Conservation (phyloP, 2,329 filamentous ascomycete genomes). For the Alternaria triticimaculans region DNA sequence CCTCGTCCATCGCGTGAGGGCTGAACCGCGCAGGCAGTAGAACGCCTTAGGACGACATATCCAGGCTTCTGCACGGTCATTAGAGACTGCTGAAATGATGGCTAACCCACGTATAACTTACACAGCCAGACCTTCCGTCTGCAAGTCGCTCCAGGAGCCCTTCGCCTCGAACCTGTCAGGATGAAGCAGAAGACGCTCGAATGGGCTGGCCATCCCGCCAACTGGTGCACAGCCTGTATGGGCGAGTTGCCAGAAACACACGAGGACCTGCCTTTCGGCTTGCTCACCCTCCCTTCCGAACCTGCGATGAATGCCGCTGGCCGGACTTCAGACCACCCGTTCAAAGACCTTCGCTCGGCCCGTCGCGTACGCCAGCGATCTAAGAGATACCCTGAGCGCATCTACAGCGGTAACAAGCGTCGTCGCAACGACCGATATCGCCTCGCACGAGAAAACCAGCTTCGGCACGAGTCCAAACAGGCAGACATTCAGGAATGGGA, state of each 20-base stretch:
- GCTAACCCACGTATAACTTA: neutral
- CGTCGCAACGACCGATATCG: neutral
- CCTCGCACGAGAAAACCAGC: neutral
- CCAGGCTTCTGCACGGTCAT: neutral
- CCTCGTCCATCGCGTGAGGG: neutral
- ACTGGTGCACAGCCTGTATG: neutral
- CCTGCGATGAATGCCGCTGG: conserved; percentile 6
- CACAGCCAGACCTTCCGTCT: neutral
- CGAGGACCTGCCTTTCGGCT: neutral
- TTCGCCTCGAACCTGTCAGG: neutral
- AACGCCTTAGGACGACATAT: too few species aligned
- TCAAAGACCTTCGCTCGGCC: conserved; percentile 2
- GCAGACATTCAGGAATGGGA: neutral
- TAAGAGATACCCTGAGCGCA: neutral
- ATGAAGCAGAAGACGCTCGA: neutral
- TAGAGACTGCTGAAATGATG: neutral
- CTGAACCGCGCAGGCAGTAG: neutral
- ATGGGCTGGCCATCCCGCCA: neutral
- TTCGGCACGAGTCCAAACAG: neutral
- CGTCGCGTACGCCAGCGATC: neutral
- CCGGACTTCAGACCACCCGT: conserved; percentile 3
- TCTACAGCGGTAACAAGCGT: neutral
- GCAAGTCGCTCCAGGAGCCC: neutral
- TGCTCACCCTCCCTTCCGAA: neutral
- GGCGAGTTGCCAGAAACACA: neutral